Percentiles rank a stretch among this genome's conserved stretches.
phyloP scores from a whole-genome alignment of 176 grass and related monocot species.

The Triticum turgidum region DNA sequence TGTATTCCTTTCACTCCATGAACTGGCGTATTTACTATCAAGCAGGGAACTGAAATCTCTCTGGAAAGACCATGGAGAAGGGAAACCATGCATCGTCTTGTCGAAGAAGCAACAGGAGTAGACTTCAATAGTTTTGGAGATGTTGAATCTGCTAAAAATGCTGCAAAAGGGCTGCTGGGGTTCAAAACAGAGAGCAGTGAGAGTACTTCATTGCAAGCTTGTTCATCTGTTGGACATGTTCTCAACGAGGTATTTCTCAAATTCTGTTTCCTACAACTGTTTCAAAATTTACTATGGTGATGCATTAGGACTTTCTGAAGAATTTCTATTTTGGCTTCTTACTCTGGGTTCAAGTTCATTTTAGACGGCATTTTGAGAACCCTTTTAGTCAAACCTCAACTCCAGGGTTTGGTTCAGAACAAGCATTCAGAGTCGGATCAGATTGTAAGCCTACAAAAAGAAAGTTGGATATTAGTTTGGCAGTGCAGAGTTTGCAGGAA shows the following conservation, averaged over 20 bases:
- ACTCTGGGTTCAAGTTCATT: background rate
- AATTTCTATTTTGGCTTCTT: background rate
- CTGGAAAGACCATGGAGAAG: slow-evolving; percentile 90
- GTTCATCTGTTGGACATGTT: slow-evolving; percentile 90
- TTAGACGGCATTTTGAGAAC: background rate
- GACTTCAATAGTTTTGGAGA: slow-evolving; percentile 72
- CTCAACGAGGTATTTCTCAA: slow-evolving; percentile 71
- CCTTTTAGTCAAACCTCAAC: background rate
- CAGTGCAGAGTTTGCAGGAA: background rate
- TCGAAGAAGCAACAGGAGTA: slow-evolving; percentile 82
- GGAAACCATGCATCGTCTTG: slow-evolving; percentile 97
- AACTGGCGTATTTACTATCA: slow-evolving; percentile 35
- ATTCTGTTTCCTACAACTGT: slow-evolving; percentile 12
- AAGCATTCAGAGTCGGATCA: background rate
- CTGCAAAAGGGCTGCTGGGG: slow-evolving; percentile 46
- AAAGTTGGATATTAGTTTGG: background rate
- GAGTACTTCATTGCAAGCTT: slow-evolving; percentile 52
- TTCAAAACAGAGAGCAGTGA: slow-evolving; percentile 49
- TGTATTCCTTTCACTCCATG: slow-evolving; percentile 1
- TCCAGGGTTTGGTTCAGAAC: background rate
- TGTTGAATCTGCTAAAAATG: slow-evolving; percentile 72
- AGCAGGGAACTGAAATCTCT: slow-evolving; percentile 88
- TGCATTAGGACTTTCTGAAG: background rate
- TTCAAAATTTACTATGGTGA: background rate
- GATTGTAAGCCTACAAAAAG: background rate